These are phyloP conservation scores for Vitis hybrid DNA, from an alignment of 177 flowering plant genomes.

Conservation along the genomic window DNA sequence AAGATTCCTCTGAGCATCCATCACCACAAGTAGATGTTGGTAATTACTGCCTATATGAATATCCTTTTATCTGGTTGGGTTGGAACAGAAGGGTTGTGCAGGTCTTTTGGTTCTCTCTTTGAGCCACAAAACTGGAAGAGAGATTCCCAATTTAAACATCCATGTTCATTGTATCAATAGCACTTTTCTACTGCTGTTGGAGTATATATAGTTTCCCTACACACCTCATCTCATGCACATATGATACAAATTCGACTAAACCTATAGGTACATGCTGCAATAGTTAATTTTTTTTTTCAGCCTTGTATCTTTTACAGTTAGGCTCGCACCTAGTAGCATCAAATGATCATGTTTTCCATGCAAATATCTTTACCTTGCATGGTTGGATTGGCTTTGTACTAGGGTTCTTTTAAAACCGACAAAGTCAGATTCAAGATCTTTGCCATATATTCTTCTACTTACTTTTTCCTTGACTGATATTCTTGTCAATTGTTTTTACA, in stretches of 20 bases:
- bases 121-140: background rate
- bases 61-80: constrained; percentile 13
- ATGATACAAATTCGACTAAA: background rate
- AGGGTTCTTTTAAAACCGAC: background rate
- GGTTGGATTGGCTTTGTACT: background rate
- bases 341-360: background rate
- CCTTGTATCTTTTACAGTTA: background rate
- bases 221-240: background rate
- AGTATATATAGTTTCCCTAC: background rate
- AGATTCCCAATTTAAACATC: background rate
- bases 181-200: background rate
- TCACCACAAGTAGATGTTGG: constrained; percentile 68
- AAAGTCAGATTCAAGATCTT: background rate
- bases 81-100: background rate
- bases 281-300: background rate
- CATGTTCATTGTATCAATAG: background rate
- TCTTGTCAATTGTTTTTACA: background rate
- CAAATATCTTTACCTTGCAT: background rate
- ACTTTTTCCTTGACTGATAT: background rate
- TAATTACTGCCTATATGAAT: constrained; percentile 54
- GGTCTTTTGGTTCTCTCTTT: background rate
- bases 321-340: background rate
- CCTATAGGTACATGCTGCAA: background rate
- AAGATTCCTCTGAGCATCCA: constrained; percentile 35
- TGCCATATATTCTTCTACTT: background rate